Conservation (phyloP, 2,329 filamentous ascomycete species). For the Alternaria conjuncta region DNA sequence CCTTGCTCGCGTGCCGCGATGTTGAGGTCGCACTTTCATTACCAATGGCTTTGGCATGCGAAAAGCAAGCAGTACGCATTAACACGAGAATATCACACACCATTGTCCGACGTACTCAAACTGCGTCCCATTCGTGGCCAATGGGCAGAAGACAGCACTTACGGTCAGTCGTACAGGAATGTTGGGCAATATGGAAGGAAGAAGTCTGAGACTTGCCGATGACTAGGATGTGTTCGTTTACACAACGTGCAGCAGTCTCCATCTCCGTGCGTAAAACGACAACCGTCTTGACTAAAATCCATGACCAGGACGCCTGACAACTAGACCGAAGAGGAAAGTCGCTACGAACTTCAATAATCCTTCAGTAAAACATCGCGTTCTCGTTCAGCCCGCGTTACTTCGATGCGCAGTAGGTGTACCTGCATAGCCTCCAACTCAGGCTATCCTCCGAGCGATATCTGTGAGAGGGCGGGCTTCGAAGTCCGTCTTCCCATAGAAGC, state of each 20-base stretch:
- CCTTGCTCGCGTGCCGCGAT: background rate
- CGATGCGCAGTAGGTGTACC: background rate
- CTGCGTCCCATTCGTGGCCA: background rate
- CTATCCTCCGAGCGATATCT: background rate
- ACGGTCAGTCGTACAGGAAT: background rate
- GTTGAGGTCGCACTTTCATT: background rate
- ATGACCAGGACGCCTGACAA: background rate
- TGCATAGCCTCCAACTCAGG: background rate
- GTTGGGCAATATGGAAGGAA: background rate
- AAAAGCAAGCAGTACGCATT: background rate
- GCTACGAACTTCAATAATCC: background rate
- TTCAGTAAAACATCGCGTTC: background rate
- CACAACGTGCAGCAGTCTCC: background rate
- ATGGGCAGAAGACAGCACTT: background rate
- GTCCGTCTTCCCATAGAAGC: background rate
- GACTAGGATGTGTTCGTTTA: background rate
- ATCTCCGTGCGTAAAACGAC: constrained; percentile 2
- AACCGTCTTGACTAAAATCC: background rate
- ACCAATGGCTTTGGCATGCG: background rate
- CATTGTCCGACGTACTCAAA: background rate
- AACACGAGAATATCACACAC: background rate
- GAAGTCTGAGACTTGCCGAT: background rate
- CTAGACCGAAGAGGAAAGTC: background rate
- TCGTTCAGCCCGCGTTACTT: background rate
- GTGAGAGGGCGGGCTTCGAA: background rate